phyloP scores from a whole-genome alignment of 345 rosid species.

The Eucalyptus coolabah region DNA sequence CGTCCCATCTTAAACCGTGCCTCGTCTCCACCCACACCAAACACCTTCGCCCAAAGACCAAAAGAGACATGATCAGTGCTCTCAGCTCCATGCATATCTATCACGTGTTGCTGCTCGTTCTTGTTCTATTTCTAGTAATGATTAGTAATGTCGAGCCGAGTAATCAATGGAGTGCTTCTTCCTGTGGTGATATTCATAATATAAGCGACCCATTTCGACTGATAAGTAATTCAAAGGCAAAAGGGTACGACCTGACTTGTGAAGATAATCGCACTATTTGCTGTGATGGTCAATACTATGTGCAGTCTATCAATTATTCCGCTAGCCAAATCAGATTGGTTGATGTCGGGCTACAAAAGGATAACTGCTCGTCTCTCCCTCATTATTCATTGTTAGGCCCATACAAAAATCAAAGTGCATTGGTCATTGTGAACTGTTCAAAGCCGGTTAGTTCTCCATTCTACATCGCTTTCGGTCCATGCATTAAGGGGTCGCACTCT shows the following conservation, averaged over 20 bases:
- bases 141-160: too few species aligned
- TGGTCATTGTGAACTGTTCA: too few species aligned
- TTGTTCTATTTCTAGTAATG: too few species aligned
- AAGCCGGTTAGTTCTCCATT: too few species aligned
- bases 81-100: too few species aligned
- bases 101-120: too few species aligned
- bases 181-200: too few species aligned
- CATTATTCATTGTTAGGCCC: accelerated
- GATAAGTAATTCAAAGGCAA: too few species aligned
- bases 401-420: accelerated
- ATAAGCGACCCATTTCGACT: accelerated
- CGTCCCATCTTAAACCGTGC: not conserved
- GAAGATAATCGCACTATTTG: not conserved
- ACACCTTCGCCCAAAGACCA: not conserved
- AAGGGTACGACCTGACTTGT: accelerated
- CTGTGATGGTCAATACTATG: accelerated
- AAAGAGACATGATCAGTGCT: too few species aligned
- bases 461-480: too few species aligned
- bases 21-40: not conserved
- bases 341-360: accelerated
- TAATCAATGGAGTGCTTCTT: too few species aligned
- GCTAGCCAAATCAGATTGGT: accelerated
- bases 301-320: not conserved
- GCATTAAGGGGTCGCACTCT: too few species aligned
- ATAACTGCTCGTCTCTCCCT: not conserved